Percentiles rank a stretch among this genome's conserved stretches.
phyloP scores from a whole-genome alignment of 2,329 filamentous ascomycete genomes.

The Coleophoma cylindrospora region DNA sequence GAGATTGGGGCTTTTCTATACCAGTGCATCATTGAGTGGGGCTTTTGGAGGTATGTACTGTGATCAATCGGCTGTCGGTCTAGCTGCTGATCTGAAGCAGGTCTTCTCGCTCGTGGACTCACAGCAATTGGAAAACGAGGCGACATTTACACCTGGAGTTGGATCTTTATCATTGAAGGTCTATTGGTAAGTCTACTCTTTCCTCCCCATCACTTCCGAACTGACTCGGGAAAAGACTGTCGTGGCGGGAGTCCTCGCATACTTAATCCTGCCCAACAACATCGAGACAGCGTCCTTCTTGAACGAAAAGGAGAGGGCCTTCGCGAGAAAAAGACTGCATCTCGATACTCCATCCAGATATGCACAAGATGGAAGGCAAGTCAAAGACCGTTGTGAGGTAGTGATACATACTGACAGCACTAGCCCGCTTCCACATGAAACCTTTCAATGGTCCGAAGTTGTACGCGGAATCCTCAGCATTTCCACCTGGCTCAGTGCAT shows the following conservation, averaged over 20 bases:
- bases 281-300: constrained; percentile 49
- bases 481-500: constrained; percentile 59
- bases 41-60: constrained; percentile 37
- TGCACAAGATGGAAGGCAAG: constrained; percentile 12
- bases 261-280: constrained; percentile 49
- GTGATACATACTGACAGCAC: not conserved
- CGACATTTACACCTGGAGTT: constrained; percentile 39
- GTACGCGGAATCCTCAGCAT: constrained; percentile 52
- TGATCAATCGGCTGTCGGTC: not conserved
- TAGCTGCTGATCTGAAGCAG: not conserved
- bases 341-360: constrained; percentile 17
- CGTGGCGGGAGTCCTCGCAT: constrained; percentile 44
- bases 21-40: constrained; percentile 58
- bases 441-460: constrained; percentile 57
- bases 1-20: constrained; percentile 68
- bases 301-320: constrained; percentile 42
- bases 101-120: constrained; percentile 55
- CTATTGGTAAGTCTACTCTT: constrained; percentile 34
- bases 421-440: constrained; percentile 14
- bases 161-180: constrained; percentile 49
- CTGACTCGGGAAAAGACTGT: constrained; percentile 40
- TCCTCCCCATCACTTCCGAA: constrained; percentile 12
- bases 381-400: not conserved
- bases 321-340: constrained; percentile 15
- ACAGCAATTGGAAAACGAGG: constrained; percentile 52